These are phyloP conservation scores for Aegilops longissima DNA, from an alignment of 176 grass and related monocot genomes.

Conservation along the genomic window DNA sequence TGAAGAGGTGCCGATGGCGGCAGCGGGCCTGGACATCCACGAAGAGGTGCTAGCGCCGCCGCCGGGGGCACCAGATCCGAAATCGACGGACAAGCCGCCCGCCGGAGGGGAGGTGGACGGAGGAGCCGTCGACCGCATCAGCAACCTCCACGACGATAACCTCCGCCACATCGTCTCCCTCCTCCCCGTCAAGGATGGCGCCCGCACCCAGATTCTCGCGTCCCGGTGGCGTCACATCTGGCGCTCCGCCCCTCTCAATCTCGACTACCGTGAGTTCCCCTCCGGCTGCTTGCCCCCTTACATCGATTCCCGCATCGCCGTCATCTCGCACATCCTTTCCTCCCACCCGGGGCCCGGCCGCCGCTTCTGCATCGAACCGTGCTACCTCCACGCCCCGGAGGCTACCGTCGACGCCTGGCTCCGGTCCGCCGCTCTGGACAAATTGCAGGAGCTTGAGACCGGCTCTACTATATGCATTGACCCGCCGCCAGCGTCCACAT, in stretches of 20 bases:
- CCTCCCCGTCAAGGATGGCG: background rate
- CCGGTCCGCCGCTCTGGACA: background rate
- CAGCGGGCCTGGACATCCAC: background rate
- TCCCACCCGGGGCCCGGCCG: background rate
- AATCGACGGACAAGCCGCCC: background rate
- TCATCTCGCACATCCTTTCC: background rate
- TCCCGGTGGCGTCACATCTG: background rate
- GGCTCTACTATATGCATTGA: background rate
- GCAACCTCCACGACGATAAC: background rate
- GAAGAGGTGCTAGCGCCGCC: background rate
- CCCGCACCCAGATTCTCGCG: background rate
- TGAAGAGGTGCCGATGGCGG: background rate
- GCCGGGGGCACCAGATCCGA: background rate
- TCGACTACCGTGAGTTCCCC: background rate
- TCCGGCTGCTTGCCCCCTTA: background rate
- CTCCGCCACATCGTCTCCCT: background rate
- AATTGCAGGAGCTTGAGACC: background rate
- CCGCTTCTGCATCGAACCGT: background rate
- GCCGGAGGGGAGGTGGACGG: too few species aligned
- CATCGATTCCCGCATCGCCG: background rate
- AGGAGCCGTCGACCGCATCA: background rate
- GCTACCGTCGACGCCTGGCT: background rate
- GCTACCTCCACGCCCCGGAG: background rate
- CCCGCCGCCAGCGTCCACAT: background rate
- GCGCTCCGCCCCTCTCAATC: background rate